Evolutionary conservation across 2,329 filamentous ascomycete genomes (phyloP), one percentile per base, ranked within the genome.

Genomic region (Xylariomycetidae sp.): DNA sequence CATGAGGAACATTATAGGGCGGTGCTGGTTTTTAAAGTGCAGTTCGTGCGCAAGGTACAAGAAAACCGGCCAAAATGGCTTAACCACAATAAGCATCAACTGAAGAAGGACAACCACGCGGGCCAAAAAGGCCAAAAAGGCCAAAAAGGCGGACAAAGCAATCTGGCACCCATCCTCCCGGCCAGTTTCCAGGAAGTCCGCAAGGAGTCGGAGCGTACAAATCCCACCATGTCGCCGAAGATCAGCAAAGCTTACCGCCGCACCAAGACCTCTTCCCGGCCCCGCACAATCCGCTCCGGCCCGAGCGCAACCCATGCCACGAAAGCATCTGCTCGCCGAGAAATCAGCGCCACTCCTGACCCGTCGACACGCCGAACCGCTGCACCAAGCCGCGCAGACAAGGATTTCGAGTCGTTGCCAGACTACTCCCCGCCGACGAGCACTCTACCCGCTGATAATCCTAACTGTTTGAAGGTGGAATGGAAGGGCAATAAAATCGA

Each of bases 401-500:
- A 84, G 54, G 82, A 93, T 57, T 94, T 85, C 59, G 67, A 72
- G 28, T 67, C 76, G 4, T 68, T 93, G 19, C 71, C 73, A 5
- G 77, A 95, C 57, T 85, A 73, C 56, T 86, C 79, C 32, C 87
- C 87, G 27, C 78, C 83, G 1, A 53, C 79, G 25, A 63, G 67
- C 35, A 79, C 81, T 2, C 71, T 92, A 4, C 76, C 79, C 6
- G 64, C 65, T 45, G 79, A 79, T 49, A 63, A 72, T 32, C 86
- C 85, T 57, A 76, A 72, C 25, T n/a, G n/a, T n/a, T 71, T 92
- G 47, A 90, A 89, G 66, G 80, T 85, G 17, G 86, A 93, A 42
- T 93, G 87, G 85, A 92, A 89, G 64, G 85, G 85, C 6, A 76
- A 79, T 41, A 74, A 81, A 24, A 76, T 92, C 44, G 83, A 93